Conservation (phyloP, 2,329 filamentous ascomycete species). For the Alternaria sp. region DNA sequence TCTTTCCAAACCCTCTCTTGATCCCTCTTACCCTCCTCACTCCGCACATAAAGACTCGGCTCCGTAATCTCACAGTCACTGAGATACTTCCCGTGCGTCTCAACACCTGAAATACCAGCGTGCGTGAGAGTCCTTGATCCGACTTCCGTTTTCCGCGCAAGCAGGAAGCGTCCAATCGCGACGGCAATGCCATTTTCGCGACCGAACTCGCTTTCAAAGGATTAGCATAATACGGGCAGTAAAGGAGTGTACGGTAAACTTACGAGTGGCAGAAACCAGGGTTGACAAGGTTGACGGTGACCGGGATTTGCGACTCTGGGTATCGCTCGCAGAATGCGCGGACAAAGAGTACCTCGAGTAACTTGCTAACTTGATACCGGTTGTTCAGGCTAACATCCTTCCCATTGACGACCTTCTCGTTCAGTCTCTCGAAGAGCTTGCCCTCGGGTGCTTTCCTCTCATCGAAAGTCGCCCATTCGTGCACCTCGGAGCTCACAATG, state of each 20-base stretch:
- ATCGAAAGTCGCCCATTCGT: slow-evolving; percentile 32
- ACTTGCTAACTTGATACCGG: slow-evolving; percentile 39
- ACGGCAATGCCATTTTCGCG: slow-evolving; percentile 21
- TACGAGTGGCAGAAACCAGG: slow-evolving; percentile 45
- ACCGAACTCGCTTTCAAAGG: slow-evolving; percentile 20
- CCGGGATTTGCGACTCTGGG: slow-evolving; percentile 23
- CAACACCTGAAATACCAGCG: slow-evolving; percentile 42
- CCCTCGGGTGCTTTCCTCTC: slow-evolving; percentile 33
- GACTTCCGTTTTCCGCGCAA: slow-evolving; percentile 49
- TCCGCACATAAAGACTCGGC: slow-evolving; percentile 44
- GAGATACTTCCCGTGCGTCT: slow-evolving; percentile 52
- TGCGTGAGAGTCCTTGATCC: slow-evolving; percentile 51
- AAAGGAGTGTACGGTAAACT: slow-evolving; percentile 2
- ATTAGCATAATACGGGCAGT: neutral
- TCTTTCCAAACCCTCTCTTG: slow-evolving; percentile 51
- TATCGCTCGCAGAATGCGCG: slow-evolving; percentile 29
- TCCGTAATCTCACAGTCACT: slow-evolving; percentile 39
- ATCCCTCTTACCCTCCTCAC: slow-evolving; percentile 43
- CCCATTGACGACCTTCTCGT: slow-evolving; percentile 11
- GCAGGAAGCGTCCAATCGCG: slow-evolving; percentile 20
- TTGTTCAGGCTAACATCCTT: slow-evolving; percentile 17
- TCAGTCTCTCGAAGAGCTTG: slow-evolving; percentile 37
- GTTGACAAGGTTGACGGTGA: slow-evolving; percentile 43
- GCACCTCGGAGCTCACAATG: slow-evolving; percentile 42
- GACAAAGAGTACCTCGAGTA: slow-evolving; percentile 37